Conservation (phyloP, 2,329 filamentous ascomycete genomes). For the Davidsoniella eucalypti region DNA sequence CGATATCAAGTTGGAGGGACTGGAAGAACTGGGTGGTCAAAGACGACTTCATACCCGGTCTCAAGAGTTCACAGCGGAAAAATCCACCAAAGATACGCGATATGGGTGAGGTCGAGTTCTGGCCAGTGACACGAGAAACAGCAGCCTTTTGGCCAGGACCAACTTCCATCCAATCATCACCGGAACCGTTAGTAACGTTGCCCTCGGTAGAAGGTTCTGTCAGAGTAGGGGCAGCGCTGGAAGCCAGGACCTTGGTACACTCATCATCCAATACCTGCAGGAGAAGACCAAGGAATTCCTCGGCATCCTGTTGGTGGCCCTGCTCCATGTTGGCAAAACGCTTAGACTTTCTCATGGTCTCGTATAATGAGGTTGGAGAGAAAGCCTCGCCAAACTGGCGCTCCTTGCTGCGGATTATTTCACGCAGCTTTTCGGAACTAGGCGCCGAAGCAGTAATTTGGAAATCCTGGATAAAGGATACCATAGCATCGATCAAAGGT, state of each 20-base stretch:
- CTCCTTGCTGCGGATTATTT: constrained; percentile 63
- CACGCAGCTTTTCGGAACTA: constrained; percentile 55
- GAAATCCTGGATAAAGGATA: constrained; percentile 92
- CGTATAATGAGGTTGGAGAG: constrained; percentile 87
- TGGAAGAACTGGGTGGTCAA: constrained; percentile 90
- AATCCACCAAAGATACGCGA: constrained; percentile 91
- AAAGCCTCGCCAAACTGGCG: constrained; percentile 82
- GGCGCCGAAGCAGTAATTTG: constrained; percentile 65
- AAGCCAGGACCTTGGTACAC: constrained; percentile 60
- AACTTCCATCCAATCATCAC: constrained; percentile 81
- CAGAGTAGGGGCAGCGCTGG: constrained; percentile 23
- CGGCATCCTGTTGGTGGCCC: constrained; percentile 92
- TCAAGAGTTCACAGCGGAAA: constrained; percentile 73
- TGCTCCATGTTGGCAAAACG: constrained; percentile 63
- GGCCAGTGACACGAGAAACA: constrained; percentile 71
- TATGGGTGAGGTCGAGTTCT: constrained; percentile 60
- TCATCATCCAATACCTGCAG: constrained; percentile 89
- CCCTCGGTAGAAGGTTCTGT: constrained; percentile 17
- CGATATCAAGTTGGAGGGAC: constrained; percentile 87
- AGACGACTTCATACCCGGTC: constrained; percentile 74
- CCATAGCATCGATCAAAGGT: constrained; percentile 87
- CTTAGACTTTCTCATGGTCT: constrained; percentile 71
- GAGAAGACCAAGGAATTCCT: constrained; percentile 89
- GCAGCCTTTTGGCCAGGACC: constrained; percentile 79
- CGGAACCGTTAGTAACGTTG: constrained; percentile 18